Conservation (phyloP, 2,329 filamentous ascomycete genomes). For the Fusarium verticillioides region DNA sequence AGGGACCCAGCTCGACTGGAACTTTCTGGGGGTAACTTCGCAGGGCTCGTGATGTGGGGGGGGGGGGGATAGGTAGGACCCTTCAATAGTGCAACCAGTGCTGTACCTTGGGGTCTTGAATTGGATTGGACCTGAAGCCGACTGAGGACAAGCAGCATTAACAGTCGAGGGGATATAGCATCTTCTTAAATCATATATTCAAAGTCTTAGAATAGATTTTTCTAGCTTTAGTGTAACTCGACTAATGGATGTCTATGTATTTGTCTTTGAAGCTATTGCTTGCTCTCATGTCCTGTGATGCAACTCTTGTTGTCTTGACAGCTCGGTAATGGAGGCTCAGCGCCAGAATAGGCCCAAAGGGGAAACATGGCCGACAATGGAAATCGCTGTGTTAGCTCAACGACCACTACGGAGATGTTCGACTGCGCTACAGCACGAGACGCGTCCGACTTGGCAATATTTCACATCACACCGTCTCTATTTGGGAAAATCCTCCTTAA, state of each 20-base stretch:
- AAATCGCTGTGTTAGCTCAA: conserved; percentile 24
- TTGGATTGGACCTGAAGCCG: neutral
- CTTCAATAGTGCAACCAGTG: conserved; percentile 21
- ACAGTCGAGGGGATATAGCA: conserved; percentile 11
- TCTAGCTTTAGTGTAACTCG: neutral
- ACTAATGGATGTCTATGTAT: neutral
- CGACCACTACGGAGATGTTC: conserved; percentile 36
- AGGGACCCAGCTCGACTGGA: neutral
- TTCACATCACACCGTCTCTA: conserved; percentile 19
- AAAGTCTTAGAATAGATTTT: neutral
- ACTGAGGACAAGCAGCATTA: neutral
- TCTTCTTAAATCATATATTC: conserved; percentile 24
- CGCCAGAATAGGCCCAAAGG: conserved; percentile 28
- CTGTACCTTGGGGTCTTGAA: neutral
- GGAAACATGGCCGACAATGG: conserved; percentile 33
- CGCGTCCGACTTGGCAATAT: conserved; percentile 30
- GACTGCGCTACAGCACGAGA: conserved; percentile 27
- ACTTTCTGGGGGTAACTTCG: conserved; percentile 11
- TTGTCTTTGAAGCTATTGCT: conserved; percentile 4
- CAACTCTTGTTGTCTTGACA: conserved; percentile 23
- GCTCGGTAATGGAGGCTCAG: conserved; percentile 37
- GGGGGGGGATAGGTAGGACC: neutral
- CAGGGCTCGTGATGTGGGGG: neutral
- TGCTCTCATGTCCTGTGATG: conserved; percentile 7
- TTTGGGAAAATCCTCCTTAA: conserved; percentile 30